A percentile compares a stretch with the other conserved stretches of the same genome.
Evolutionary conservation across 2,329 filamentous ascomycete genomes (phyloP).

Genomic region (Ceratocystis destructans): DNA sequence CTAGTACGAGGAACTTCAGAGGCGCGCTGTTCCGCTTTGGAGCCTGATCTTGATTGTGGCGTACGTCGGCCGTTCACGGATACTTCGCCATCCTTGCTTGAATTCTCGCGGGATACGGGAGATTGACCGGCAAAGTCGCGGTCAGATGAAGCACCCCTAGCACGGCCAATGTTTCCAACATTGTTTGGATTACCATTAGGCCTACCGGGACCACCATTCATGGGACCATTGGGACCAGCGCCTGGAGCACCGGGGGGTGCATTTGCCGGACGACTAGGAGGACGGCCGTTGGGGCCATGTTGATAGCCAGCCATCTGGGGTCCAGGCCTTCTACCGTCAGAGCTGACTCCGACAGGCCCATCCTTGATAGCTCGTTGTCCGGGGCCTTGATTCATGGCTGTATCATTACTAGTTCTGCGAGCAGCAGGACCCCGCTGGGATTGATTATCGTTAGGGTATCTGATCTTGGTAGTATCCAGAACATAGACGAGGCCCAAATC

Average conservation of each 20-base stretch:
- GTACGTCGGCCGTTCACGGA: conserved; percentile 13
- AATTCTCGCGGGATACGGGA: conserved; percentile 1
- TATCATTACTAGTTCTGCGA: conserved; percentile 33
- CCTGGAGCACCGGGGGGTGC: conserved; percentile 5
- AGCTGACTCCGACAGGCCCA: conserved; percentile 38
- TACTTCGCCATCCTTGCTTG: neutral
- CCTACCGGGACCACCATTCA: conserved; percentile 31
- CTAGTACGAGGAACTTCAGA: conserved; percentile 14
- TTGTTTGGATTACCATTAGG: conserved; percentile 37
- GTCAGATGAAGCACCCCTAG: conserved; percentile 39
- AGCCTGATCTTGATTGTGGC: conserved; percentile 17
- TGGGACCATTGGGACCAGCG: conserved; percentile 7
- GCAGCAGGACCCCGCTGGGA: conserved; percentile 29
- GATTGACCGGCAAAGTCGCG: conserved; percentile 23
- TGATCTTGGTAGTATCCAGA: conserved; percentile 87
- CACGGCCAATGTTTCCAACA: conserved; percentile 30
- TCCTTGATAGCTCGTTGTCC: conserved; percentile 35
- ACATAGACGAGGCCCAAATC: conserved; percentile 85
- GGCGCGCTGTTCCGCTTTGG: conserved; percentile 15
- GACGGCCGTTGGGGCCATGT: conserved; percentile 26
- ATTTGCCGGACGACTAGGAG: conserved; percentile 36
- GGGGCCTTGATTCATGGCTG: conserved; percentile 23
- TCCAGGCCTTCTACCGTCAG: conserved; percentile 29
- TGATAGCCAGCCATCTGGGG: conserved; percentile 26
- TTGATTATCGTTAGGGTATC: conserved; percentile 68